Evolutionary conservation across 2,329 filamentous ascomycete genomes (phyloP), one percentile per base, ranked within the genome.

Genomic region (Diaporthe capsici): DNA sequence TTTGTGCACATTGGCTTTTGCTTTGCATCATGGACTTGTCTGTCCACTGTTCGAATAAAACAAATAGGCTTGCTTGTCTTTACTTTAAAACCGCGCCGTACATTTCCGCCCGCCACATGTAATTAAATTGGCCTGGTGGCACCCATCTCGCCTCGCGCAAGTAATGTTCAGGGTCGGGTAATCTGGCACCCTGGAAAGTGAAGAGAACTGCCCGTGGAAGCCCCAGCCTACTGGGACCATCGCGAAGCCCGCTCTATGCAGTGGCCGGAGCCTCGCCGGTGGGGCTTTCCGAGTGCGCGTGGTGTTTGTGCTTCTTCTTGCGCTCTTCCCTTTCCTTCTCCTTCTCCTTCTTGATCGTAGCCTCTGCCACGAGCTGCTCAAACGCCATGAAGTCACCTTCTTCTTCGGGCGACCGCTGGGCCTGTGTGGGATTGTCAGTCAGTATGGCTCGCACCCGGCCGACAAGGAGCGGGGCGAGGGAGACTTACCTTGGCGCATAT

Each of bases 331-430:
- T 89, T 80, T 86, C 86, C 60, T 95, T 92, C 81, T 95, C 93
- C 82, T 94, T 91, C 81, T 97, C 95, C 86, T 98, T 98, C 90
- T 98, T 98, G 72, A 95, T 94, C 75, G 96, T 95, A 6, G 96
- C 96, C 83, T 99, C 97, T 70, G 97, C 96, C 84, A 99, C 98
- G 74, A 99, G 92, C 85, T 98, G 95, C 84, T 99, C 97, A 80
- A 99, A 99, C 22, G 96, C 96, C 91, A 99, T 97, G 86, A 98
- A 98, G 81, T 98, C 97, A 78, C 97, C 96, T 85, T 99, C 97
- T 87, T 99, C 97, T 78, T 99, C 97, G 57, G 96, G 94, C 73
- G 96, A 94, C 77, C 97, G 93, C 84, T 94, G 90, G 55, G 96
- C 95, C 96, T 98, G 79, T 65, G 51, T 75, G 76, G 73, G 77